Evolutionary conservation across 495 filamentous ascomycete species (phyloP), one percentile per base, ranked within the genome.

Genomic region (Podospora anserina): DNA sequence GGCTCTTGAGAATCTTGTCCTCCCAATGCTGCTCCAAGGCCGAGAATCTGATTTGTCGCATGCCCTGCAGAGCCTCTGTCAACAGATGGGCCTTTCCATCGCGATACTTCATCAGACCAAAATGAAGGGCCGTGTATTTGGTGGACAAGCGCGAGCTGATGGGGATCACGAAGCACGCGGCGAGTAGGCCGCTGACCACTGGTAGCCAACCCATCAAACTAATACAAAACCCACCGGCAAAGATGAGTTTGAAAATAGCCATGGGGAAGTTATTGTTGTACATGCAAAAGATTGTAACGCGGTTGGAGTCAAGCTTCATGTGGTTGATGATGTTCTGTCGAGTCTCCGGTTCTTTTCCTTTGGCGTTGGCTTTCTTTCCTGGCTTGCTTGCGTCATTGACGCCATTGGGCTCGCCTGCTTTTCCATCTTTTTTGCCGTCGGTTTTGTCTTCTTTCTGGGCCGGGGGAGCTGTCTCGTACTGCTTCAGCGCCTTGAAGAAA

Each of bases 31-130:
- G 70, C 74, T 93, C 91, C 9, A 90, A 73, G 4, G 89, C 90
- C 1, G 89, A 89, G 71, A 91, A 91, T 67, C 91, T 91, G 74
- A 93, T 89, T 73, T 92, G 91, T 13, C 90, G 83, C 70, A 93
- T 92, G 63, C 87, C 90, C 68, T 89, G 85, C 9, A 93, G 73
- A 0, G 88, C 90, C 73, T 93, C 91, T 0, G 88, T 90, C 7
- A 92, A 78, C 4, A 91, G 80, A 0, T 82, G 83, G 74, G 90
- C 86, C 67, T 92, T 92, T 15, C 81, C 77, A 75, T 93, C 91
- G 65, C 89, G 82, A 11, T 83, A 79, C 71, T 87, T 89, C 91
- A 92, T 92, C 18, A 92, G 77, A 16, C 80, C 78, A 60, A 86
- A 84, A 66, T 91, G 88, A 13, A 87, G 80, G 4, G 72, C 70